phyloP scores from a whole-genome alignment of 179 eudicot genomes.

The Silene noctiflora region DNA sequence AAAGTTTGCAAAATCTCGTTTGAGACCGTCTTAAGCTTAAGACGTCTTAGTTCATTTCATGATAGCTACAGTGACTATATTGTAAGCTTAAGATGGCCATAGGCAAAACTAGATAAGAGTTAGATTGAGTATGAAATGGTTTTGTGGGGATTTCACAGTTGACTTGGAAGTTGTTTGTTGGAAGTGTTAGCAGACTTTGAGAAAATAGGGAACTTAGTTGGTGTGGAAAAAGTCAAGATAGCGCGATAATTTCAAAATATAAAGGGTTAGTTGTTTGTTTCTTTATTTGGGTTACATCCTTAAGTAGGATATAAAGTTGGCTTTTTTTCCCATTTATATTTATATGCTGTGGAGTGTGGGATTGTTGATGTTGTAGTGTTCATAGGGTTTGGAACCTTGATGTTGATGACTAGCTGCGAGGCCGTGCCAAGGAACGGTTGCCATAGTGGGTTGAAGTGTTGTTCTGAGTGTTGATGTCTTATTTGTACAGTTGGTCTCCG shows the following conservation, averaged over 20 bases:
- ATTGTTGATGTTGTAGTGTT: not conserved
- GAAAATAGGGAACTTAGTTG: constrained; percentile 2
- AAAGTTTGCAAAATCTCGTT: too few species aligned
- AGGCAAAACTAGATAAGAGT: not conserved
- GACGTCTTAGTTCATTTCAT: not conserved
- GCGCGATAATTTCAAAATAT: not conserved
- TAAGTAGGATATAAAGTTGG: not conserved
- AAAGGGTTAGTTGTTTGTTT: not conserved
- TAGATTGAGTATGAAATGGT: constrained; percentile 17
- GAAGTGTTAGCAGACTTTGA: constrained; percentile 6
- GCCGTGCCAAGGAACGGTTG: not conserved
- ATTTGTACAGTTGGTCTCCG: not conserved
- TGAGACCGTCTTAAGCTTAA: not conserved
- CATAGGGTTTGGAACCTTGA: not conserved
- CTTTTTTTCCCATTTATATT: not conserved
- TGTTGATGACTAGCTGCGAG: not conserved
- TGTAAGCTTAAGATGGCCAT: too few species aligned
- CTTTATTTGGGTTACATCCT: too few species aligned
- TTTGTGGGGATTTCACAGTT: constrained; percentile 20
- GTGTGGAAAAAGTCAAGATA: constrained; percentile 15
- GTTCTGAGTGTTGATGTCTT: not conserved
- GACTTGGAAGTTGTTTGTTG: constrained; percentile 19
- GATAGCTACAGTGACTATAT: too few species aligned
- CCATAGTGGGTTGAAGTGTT: not conserved
- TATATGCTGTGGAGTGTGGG: not conserved